Conservation (phyloP, 768 basidiomycete species). For the Inosperma sp. region DNA sequence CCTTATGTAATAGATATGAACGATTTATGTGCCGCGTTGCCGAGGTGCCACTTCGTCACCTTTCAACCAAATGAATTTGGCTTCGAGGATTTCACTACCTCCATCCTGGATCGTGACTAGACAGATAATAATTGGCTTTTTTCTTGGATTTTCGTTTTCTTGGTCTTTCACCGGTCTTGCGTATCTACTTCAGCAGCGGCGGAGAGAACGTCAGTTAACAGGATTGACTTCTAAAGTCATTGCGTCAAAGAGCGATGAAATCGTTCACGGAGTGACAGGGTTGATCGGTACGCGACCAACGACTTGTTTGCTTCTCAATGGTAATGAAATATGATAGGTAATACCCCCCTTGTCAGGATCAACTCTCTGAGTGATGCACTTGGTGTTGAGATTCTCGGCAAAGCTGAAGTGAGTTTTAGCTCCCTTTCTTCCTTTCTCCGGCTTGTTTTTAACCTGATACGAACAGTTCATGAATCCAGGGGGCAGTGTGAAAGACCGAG, state of each 20-base stretch:
- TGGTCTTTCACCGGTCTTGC: slow-evolving; percentile 63
- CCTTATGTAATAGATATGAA: too few relatives aligned
- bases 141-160: slow-evolving; percentile 76
- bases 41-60: too few relatives aligned
- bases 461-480: slow-evolving; percentile 94
- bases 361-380: slow-evolving; percentile 87
- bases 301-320: background rate
- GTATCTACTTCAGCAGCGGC: slow-evolving; percentile 48
- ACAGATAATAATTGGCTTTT: slow-evolving; percentile 41
- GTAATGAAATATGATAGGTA: slow-evolving; percentile 48
- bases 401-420: slow-evolving; percentile 68
- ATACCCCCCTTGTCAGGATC: slow-evolving; percentile 90
- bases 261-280: slow-evolving; percentile 76
- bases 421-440: background rate
- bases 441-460: slow-evolving; percentile 30
- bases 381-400: slow-evolving; percentile 92
- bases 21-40: too few relatives aligned
- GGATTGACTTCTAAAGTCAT: slow-evolving; percentile 52
- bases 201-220: slow-evolving; percentile 38
- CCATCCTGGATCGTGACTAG: slow-evolving; percentile 27
- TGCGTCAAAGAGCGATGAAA: slow-evolving; percentile 69
- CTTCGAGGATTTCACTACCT: slow-evolving; percentile 2
- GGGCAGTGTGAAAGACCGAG: slow-evolving; percentile 96
- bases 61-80: slow-evolving; percentile 23
- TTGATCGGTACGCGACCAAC: slow-evolving; percentile 61